These are phyloP conservation scores for Globisporangium middletonii DNA, from an alignment of 352 stramenopile genomes.

Conservation along the genomic window DNA sequence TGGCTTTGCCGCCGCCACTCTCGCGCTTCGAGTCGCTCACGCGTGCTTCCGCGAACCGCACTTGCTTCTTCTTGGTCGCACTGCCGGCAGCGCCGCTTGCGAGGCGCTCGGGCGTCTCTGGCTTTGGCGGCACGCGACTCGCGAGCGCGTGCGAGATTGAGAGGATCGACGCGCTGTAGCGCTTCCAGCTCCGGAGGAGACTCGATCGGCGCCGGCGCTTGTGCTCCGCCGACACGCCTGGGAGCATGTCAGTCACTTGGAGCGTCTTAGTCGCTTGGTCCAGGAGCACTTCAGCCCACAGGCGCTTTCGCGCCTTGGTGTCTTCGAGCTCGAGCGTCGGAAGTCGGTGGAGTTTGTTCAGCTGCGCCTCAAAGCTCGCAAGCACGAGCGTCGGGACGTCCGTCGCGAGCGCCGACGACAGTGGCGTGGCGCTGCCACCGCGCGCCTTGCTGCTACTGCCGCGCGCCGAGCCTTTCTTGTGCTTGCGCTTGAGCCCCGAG, in stretches of 20 bases:
- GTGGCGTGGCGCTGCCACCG: not conserved
- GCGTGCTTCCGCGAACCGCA: slow-evolving; percentile 40
- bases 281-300: slow-evolving; percentile 75
- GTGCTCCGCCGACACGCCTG: slow-evolving; percentile 65
- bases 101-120: not conserved
- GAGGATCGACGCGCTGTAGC: slow-evolving; percentile 64
- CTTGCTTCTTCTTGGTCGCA: slow-evolving; percentile 45
- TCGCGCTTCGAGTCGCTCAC: not conserved
- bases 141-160: slow-evolving; percentile 55
- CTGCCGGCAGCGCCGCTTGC: not conserved
- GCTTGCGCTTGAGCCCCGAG: slow-evolving; percentile 29
- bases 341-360: slow-evolving; percentile 77
- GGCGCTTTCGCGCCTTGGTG: slow-evolving; percentile 43
- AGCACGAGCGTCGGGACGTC: slow-evolving; percentile 26
- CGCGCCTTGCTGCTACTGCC: not conserved
- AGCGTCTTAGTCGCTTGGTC: slow-evolving; percentile 80
- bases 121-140: slow-evolving; percentile 4
- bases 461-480: slow-evolving; percentile 18
- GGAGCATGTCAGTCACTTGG: slow-evolving; percentile 74
- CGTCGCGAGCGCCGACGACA: not conserved
- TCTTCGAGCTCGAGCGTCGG: slow-evolving; percentile 76
- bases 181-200: slow-evolving; percentile 73
- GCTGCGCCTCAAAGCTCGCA: slow-evolving; percentile 68
- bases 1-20: not conserved
- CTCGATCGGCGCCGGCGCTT: slow-evolving; percentile 55